Percentiles rank a stretch among this genome's conserved stretches.
These are phyloP conservation scores for Colletotrichum spinosum DNA, from an alignment of 2,329 filamentous ascomycete genomes.

Conservation along the genomic window DNA sequence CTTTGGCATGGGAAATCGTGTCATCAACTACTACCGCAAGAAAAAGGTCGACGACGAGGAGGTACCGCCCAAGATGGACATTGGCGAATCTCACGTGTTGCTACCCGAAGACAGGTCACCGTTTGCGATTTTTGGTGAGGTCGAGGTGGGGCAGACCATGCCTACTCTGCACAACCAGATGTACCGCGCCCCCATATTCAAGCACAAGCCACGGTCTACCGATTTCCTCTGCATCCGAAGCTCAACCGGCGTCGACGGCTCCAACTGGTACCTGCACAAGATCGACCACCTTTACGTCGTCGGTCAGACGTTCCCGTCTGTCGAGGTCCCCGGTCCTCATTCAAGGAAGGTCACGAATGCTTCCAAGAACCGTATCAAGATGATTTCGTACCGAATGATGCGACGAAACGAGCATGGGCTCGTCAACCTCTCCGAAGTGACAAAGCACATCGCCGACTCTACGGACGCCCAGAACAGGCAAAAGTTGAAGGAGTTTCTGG, in stretches of 20 bases:
- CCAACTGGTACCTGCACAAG: slow-evolving; percentile 84
- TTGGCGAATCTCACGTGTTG: slow-evolving; percentile 90
- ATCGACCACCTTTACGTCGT: slow-evolving; percentile 93
- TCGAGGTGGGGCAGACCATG: slow-evolving; percentile 90
- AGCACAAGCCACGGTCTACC: slow-evolving; percentile 79
- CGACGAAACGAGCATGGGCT: slow-evolving; percentile 77
- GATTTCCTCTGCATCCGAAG: slow-evolving; percentile 91
- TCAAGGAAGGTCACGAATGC: slow-evolving; percentile 95
- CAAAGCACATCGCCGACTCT: slow-evolving; percentile 90
- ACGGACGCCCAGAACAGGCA: slow-evolving; percentile 96
- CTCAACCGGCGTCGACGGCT: slow-evolving; percentile 81
- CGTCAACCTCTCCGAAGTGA: slow-evolving; percentile 85
- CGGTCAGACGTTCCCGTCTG: slow-evolving; percentile 91
- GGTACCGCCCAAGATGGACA: slow-evolving; percentile 80
- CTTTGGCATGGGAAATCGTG: slow-evolving; percentile 95
- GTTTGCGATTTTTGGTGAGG: slow-evolving; percentile 93
- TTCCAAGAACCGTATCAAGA: slow-evolving; percentile 96
- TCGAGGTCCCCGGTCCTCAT: slow-evolving; percentile 93
- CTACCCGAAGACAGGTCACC: slow-evolving; percentile 95
- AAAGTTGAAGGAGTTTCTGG: slow-evolving; percentile 96
- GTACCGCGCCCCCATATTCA: slow-evolving; percentile 94
- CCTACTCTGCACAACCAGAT: slow-evolving; percentile 94
- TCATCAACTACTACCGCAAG: slow-evolving; percentile 97
- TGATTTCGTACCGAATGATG: slow-evolving; percentile 92
- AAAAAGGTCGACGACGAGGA: slow-evolving; percentile 79